Evolutionary conservation across 139 green algal genomes (phyloP), one percentile per base, ranked within the genome.

Genomic region (Auxenochlorella pyrenoidosa): DNA sequence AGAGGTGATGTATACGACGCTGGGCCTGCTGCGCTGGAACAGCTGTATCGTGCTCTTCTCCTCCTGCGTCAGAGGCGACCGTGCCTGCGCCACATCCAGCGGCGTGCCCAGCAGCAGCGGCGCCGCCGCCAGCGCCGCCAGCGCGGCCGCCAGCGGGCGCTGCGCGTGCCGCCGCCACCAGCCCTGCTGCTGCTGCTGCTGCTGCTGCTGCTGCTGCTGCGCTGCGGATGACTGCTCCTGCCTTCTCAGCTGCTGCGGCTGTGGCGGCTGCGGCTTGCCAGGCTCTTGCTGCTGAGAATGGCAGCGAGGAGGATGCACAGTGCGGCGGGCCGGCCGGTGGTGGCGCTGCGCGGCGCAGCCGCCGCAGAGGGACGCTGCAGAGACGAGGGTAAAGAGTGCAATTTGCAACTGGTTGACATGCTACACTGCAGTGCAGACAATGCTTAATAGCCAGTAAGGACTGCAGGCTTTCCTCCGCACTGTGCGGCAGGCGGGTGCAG

Each of bases 1-100:
- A 88, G 94, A 97, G 47, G 94, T 97, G 38, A 97, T 95, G 91
- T 93, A 97, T 0, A 97, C 95, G 8, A 97, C 94, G 54, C 86
- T 91, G 2, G 93, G 90, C 26, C 77, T 97, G 85, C 87, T 94
- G 38, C 92, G 60, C 24, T 91, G 73, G 82, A 97, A 97, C 47
- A 97, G 72, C 24, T 87, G 36, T 15, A 97, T 90, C 26, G 90
- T 97, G 71, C 34, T 40, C 13, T 51, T 58, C 63, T 94, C 91
- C 18, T 94, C 91, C 5, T 65, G 30, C 0, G 87, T 94, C 10
- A 94, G 76, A 1, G 40, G 32, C 3, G 79, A 77, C 3, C 78
- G 60, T 8, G 86, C 87, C 43, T 84, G 30, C 4, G 84, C 80
- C 32, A 38, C 43, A 16, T 85, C 80, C 3, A 85, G 40, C 2